A percentile compares a stretch with the other conserved stretches of the same genome.
Conservation (phyloP, 2,329 filamentous ascomycete genomes). For the Didymella keratinophila region DNA sequence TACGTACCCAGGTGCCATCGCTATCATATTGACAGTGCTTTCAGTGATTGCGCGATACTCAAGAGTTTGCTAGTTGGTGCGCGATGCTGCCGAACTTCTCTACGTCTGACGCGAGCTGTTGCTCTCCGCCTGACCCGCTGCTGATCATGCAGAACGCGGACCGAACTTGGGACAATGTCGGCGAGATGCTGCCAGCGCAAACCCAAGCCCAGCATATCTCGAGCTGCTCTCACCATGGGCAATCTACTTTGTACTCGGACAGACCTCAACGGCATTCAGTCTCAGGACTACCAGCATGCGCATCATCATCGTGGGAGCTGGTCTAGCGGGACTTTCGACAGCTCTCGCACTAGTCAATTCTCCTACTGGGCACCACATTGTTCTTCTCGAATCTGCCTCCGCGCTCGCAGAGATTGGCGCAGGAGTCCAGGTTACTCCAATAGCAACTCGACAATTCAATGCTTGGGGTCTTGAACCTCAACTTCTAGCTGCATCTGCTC, state of each 20-base stretch:
- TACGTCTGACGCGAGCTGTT: neutral
- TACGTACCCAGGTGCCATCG: neutral
- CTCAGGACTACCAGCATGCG: conserved; percentile 1
- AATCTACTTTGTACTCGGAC: neutral
- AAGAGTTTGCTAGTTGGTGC: neutral
- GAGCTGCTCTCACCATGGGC: neutral
- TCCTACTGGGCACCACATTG: conserved; percentile 1
- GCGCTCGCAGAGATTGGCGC: conserved; percentile 16
- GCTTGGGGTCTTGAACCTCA: conserved; percentile 10
- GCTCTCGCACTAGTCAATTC: conserved; percentile 14
- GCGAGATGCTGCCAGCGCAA: neutral
- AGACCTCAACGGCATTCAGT: too few relatives aligned
- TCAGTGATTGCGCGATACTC: neutral
- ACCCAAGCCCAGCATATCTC: neutral
- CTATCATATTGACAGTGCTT: too few relatives aligned
- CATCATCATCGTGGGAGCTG: conserved; percentile 16
- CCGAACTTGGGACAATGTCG: conserved; percentile 8
- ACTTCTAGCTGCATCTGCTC: conserved; percentile 16
- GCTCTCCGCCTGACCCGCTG: neutral
- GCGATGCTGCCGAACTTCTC: neutral
- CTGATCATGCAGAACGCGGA: conserved; percentile 5
- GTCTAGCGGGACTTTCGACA: conserved; percentile 17
- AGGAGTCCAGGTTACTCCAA: conserved; percentile 15
- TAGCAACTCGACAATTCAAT: conserved; percentile 16
- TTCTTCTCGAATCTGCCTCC: conserved; percentile 12